These are phyloP conservation scores for Elsinoe necatrix DNA, from an alignment of 2,329 filamentous ascomycete species.

Conservation along the genomic window DNA sequence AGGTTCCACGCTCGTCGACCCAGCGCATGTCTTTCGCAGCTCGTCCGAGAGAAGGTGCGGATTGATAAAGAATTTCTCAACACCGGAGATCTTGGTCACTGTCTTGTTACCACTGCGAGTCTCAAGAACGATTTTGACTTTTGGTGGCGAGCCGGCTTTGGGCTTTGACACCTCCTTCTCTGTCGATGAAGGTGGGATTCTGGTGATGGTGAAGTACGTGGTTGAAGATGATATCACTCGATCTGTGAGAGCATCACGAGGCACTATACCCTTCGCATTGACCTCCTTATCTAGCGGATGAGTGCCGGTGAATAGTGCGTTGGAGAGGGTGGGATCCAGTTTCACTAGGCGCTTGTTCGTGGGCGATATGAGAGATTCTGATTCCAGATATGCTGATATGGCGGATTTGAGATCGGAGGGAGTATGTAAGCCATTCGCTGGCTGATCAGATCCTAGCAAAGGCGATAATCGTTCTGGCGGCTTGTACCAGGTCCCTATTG, in stretches of 20 bases:
- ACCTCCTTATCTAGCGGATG: constrained; percentile 48
- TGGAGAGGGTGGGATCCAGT: constrained; percentile 55
- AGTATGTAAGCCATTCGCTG: constrained; percentile 42
- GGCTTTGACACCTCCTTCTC: constrained; percentile 45
- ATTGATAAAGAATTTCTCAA: constrained; percentile 55
- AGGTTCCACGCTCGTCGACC: constrained; percentile 57
- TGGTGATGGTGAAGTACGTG: constrained; percentile 50
- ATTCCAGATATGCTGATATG: constrained; percentile 51
- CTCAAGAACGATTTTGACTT: constrained; percentile 52
- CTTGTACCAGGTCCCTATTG: constrained; percentile 46
- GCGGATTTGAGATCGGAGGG: constrained; percentile 50
- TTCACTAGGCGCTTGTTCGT: constrained; percentile 55
- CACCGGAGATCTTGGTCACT: constrained; percentile 52
- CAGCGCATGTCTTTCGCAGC: constrained; percentile 58
- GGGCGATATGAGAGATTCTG: constrained; percentile 47
- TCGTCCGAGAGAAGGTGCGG: constrained; percentile 56
- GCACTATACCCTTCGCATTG: constrained; percentile 49
- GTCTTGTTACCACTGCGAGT: constrained; percentile 59
- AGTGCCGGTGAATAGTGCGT: constrained; percentile 49
- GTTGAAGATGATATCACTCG: constrained; percentile 49
- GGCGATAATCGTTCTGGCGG: constrained; percentile 51
- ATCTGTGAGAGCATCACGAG: constrained; percentile 53
- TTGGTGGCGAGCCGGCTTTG: constrained; percentile 52
- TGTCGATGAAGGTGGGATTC: constrained; percentile 35
- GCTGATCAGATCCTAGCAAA: constrained; percentile 44